Evolutionary conservation across 306 rosid genomes (phyloP).

Genomic region (Trichosanthes cucumerina): DNA sequence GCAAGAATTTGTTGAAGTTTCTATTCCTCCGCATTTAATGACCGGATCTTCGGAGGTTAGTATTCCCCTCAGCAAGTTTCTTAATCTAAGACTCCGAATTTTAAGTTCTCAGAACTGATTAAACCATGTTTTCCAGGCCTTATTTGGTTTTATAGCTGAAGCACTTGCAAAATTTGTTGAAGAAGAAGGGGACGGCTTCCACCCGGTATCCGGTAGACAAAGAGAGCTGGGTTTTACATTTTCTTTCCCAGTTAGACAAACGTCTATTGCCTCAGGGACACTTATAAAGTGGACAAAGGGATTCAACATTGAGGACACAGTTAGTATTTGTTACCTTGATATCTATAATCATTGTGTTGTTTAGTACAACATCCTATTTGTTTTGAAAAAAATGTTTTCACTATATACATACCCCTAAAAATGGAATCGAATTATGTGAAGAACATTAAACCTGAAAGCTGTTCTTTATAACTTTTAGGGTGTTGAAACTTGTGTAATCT

Average conservation of each 20-base stretch:
- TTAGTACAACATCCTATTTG: not conserved
- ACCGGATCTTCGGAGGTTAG: constrained; percentile 69
- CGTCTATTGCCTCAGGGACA: constrained; percentile 77
- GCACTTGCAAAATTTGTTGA: constrained; percentile 68
- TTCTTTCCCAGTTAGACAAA: constrained; percentile 87
- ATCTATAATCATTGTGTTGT: constrained; percentile 8
- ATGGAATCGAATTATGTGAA: not conserved
- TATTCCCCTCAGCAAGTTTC: constrained; percentile 22
- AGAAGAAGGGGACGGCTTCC: constrained; percentile 71
- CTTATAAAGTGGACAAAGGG: constrained; percentile 97
- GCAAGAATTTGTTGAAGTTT: constrained; percentile 63
- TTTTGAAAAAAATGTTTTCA: not conserved
- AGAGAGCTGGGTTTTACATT: constrained; percentile 98
- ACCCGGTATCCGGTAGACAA: constrained; percentile 76
- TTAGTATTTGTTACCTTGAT: constrained; percentile 24
- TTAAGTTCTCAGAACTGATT: constrained; percentile 12
- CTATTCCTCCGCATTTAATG: constrained; percentile 95
- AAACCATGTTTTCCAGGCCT: constrained; percentile 42
- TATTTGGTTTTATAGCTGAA: constrained; percentile 76
- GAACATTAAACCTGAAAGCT: not conserved
- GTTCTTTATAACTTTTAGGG: not conserved
- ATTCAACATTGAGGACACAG: constrained; percentile 67
- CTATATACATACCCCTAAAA: not conserved
- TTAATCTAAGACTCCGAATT: not conserved
- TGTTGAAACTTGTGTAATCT: not conserved